A percentile compares a stretch with the other conserved stretches of the same genome.
Evolutionary conservation across 1,139 yeast genomes (phyloP).

Genomic region (Meyerozyma smithsonii): DNA sequence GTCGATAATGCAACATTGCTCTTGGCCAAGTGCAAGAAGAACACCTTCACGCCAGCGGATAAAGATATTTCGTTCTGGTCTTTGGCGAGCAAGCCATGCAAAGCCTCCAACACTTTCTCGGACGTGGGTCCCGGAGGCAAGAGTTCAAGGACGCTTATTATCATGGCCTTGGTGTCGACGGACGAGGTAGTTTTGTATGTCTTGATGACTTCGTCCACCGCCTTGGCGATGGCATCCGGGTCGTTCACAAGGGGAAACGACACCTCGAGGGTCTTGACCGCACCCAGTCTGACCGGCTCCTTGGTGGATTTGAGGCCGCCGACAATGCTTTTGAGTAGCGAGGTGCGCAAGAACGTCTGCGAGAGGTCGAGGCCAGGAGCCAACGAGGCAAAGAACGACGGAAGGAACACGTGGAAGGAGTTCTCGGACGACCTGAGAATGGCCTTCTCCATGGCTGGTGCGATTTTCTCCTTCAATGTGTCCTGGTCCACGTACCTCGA

Average conservation of each 20-base stretch:
- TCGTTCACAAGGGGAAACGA: slow-evolving; percentile 17
- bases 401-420: slow-evolving; percentile 51
- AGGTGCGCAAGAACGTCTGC: slow-evolving; percentile 33
- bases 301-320: slow-evolving; percentile 71
- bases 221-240: slow-evolving; percentile 15
- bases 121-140: slow-evolving; percentile 16
- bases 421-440: slow-evolving; percentile 78
- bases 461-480: slow-evolving; percentile 36
- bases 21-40: slow-evolving; percentile 37
- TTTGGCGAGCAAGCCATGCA: slow-evolving; percentile 54
- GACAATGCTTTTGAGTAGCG: slow-evolving; percentile 56
- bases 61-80: slow-evolving; percentile 74
- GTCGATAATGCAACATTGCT: slow-evolving; percentile 12
- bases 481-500: slow-evolving; percentile 37
- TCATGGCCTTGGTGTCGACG: slow-evolving; percentile 56
- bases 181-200: slow-evolving; percentile 58
- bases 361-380: slow-evolving; percentile 17
- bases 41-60: slow-evolving; percentile 44
- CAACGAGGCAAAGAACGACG: slow-evolving; percentile 41
- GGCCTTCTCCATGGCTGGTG: slow-evolving; percentile 71
- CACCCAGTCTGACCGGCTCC: slow-evolving; percentile 52
- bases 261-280: slow-evolving; percentile 37
- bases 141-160: slow-evolving; percentile 13
- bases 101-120: slow-evolving; percentile 32
- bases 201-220: slow-evolving; percentile 51